Conservation (phyloP, 495 filamentous ascomycete species). For the Cladorrhinum samala region DNA sequence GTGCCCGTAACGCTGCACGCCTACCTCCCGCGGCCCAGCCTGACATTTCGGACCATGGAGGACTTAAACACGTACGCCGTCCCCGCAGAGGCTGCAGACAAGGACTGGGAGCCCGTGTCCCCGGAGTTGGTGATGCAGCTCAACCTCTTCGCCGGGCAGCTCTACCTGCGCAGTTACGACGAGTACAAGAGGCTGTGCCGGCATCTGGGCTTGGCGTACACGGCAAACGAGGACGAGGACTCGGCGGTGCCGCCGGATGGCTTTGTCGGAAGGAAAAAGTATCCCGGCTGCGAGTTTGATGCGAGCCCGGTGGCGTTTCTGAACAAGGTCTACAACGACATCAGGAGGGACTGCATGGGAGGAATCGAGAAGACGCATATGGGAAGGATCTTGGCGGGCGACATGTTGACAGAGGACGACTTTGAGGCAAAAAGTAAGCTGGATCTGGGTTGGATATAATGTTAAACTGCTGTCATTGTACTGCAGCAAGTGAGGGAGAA, state of each 20-base stretch:
- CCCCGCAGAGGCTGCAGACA: conserved; percentile 12
- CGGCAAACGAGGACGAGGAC: conserved; percentile 10
- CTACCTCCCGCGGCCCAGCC: conserved; percentile 51
- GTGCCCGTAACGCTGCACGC: conserved; percentile 37
- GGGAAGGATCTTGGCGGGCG: conserved; percentile 39
- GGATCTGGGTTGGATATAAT: no score
- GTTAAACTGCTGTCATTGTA: no score
- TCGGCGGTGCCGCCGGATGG: conserved; percentile 34
- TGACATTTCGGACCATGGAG: conserved; percentile 41
- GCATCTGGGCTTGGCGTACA: conserved; percentile 44
- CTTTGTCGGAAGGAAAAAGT: conserved; percentile 13
- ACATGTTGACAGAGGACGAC: conserved; percentile 30
- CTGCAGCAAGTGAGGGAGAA: no score
- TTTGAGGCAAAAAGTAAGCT: no score
- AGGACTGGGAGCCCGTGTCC: conserved; percentile 12
- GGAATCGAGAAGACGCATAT: conserved; percentile 48
- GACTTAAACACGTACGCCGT: conserved; percentile 38
- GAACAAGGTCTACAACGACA: conserved; percentile 39
- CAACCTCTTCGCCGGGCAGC: conserved; percentile 62
- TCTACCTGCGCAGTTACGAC: conserved; percentile 50
- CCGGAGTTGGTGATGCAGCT: conserved; percentile 39
- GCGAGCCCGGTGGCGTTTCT: conserved; percentile 51
- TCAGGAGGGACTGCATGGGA: conserved; percentile 43
- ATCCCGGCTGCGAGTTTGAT: conserved; percentile 33
- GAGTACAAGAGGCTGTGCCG: conserved; percentile 50